Conservation (phyloP, 768 basidiomycete species). For the Amanita inopinata region DNA sequence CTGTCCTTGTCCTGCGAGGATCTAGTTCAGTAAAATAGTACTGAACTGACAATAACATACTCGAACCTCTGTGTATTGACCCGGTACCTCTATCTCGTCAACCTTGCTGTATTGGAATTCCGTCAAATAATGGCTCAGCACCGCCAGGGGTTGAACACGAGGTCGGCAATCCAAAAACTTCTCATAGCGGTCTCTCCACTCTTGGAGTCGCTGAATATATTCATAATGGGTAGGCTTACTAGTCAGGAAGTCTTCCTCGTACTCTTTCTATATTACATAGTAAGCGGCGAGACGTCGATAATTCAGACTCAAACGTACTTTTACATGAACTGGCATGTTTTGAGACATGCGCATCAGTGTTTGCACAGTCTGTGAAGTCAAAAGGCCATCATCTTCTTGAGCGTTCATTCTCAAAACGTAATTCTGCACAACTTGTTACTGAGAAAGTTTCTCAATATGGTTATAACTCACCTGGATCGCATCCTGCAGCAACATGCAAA, state of each 20-base stretch:
- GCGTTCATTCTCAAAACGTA: conserved; percentile 58
- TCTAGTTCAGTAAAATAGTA: conserved; percentile 6
- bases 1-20: conserved; percentile 79
- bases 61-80: conserved; percentile 92
- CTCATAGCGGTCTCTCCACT: conserved; percentile 91
- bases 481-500: conserved; percentile 81
- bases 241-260: conserved; percentile 83
- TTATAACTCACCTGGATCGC: conserved; percentile 58
- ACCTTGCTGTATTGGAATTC: conserved; percentile 98
- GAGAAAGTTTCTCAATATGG: background rate
- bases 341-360: conserved; percentile 51
- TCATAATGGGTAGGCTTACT: conserved; percentile 75
- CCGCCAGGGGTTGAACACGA: conserved; percentile 74
- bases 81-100: conserved; percentile 97
- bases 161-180: conserved; percentile 73
- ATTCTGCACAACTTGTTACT: conserved; percentile 32
- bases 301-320: conserved; percentile 30
- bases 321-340: conserved; percentile 47
- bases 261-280: conserved; percentile 54
- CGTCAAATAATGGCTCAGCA: conserved; percentile 84
- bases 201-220: conserved; percentile 82
- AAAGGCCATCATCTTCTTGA: conserved; percentile 58
- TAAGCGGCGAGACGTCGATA: conserved; percentile 1
- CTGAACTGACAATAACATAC: background rate
- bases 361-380: conserved; percentile 42